Evolutionary conservation across 2,329 filamentous ascomycete species (phyloP), one percentile per base, ranked within the genome.

Genomic region (Aspergillus cejpii): DNA sequence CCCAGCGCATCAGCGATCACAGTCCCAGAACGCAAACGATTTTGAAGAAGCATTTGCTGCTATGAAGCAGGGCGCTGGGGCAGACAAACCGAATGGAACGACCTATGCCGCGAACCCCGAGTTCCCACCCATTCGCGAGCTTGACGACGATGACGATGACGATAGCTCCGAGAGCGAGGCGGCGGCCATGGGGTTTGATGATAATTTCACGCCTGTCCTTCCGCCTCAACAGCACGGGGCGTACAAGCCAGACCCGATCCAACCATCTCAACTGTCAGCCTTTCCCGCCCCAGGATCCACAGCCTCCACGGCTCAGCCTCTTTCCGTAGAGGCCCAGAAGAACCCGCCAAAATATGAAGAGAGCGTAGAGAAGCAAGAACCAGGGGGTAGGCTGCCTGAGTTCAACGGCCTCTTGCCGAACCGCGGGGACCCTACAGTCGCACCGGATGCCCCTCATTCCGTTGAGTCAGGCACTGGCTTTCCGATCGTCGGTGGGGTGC

Each of bases 71-170:
- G 67, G 71, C 24, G 70, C 74, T 34, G 70, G 70, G 31, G 64
- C 74, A 43, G 72, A 70, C 50, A 57, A 60, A 15, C 23, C 58
- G 8, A 61, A 60, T 44, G 65, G 62, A 26, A 55, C 54, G 27
- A 41, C 54, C n/a, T 43, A 57, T 15, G 54, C 52, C 20, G 43
- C 59, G 23, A 44, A 50, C 59, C 76, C 80, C 17, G 92, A 97
- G 62, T 97, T 97, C 61, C 92, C 92, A 24, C 92, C 91, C 0
- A 95, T 97, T 48, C 83, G 84, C n/a, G 87, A 91, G 62, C 70
- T 96, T 46, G 84, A 86, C 50, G 77, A 81, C 23, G 85, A 90
- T 45, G 84, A 94, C n/a, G 90, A 85, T 23, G 88, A 94, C 47
- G 84, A 83, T 23, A 84, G 82, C 43, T 85, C 80, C 48, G 86